phyloP scores from a whole-genome alignment of 306 rosid species.

The Fragaria ananassa region DNA sequence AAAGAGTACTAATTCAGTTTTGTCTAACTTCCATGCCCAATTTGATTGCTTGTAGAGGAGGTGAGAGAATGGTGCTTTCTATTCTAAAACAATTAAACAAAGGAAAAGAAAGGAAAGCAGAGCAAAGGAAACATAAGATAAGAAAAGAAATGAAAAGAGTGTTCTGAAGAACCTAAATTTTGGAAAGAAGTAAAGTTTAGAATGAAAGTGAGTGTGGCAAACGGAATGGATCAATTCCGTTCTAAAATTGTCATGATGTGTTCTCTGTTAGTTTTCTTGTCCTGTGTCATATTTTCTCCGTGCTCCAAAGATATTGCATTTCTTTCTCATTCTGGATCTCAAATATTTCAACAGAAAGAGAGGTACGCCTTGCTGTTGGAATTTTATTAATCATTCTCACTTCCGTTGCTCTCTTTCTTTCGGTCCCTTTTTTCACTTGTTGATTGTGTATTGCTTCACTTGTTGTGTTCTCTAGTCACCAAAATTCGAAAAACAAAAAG shows the following conservation, averaged over 20 bases:
- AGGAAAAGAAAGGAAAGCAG: no score
- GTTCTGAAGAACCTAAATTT: not conserved
- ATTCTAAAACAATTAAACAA: not conserved
- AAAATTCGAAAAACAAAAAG: no score
- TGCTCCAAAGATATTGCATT: not conserved
- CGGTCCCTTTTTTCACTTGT: not conserved
- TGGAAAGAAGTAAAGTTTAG: not conserved
- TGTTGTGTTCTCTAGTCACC: not conserved
- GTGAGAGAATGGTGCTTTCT: not conserved
- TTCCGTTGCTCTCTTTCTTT: not conserved
- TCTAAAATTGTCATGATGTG: not conserved
- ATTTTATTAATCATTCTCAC: not conserved
- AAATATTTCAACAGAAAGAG: not conserved
- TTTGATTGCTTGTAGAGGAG: not conserved
- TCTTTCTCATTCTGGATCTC: not conserved
- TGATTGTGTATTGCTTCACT: not conserved
- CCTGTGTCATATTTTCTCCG: not conserved
- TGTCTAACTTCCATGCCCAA: not conserved
- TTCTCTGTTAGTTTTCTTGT: not conserved
- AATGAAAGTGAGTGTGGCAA: not conserved
- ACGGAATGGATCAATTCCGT: not conserved
- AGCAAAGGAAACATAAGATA: no score
- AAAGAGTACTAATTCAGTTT: not conserved
- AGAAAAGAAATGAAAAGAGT: not conserved
- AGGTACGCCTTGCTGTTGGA: not conserved